Evolutionary conservation across 768 basidiomycete genomes (phyloP).

Genomic region (Suillus weaverae): DNA sequence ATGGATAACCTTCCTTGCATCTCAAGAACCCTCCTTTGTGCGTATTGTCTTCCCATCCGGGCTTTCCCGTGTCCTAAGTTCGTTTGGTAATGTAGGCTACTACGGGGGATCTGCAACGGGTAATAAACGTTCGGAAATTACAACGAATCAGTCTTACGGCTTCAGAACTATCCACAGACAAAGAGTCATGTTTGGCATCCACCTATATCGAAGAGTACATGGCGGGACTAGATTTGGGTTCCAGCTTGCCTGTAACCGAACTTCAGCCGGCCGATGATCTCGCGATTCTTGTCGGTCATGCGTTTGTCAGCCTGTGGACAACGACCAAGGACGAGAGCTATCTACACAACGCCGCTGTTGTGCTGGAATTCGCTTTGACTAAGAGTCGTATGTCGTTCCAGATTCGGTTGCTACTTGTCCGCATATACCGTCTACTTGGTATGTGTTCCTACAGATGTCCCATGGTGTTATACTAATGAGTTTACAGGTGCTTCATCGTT

Average conservation of each 20-base stretch:
- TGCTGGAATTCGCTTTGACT: constrained; percentile 71
- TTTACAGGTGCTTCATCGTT: constrained; percentile 65
- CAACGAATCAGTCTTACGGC: constrained; percentile 56
- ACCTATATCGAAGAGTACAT: constrained; percentile 64
- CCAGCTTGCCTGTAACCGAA: constrained; percentile 67
- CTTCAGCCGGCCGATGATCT: constrained; percentile 89
- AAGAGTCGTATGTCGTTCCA: constrained; percentile 81
- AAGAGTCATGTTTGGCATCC: constrained; percentile 52
- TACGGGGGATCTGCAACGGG: constrained; percentile 54
- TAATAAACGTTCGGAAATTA: constrained; percentile 77
- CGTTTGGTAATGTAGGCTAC: constrained; percentile 40
- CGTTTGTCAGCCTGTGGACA: constrained; percentile 63
- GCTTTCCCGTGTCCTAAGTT: neutral
- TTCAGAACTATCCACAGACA: constrained; percentile 53
- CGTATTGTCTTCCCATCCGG: constrained; percentile 20
- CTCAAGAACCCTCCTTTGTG: constrained; percentile 50
- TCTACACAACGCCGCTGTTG: constrained; percentile 60
- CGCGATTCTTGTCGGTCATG: constrained; percentile 69
- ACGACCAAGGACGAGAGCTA: constrained; percentile 53
- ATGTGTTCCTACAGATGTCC: constrained; percentile 14
- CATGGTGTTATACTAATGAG: neutral
- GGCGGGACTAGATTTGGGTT: constrained; percentile 65
- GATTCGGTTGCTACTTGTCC: constrained; percentile 71
- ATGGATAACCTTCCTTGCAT: constrained; percentile 57
- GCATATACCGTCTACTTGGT: constrained; percentile 84